Base-by-base conservation (phyloP, 495 filamentous ascomycete species). In the Chaetomium fimeti region DNA sequence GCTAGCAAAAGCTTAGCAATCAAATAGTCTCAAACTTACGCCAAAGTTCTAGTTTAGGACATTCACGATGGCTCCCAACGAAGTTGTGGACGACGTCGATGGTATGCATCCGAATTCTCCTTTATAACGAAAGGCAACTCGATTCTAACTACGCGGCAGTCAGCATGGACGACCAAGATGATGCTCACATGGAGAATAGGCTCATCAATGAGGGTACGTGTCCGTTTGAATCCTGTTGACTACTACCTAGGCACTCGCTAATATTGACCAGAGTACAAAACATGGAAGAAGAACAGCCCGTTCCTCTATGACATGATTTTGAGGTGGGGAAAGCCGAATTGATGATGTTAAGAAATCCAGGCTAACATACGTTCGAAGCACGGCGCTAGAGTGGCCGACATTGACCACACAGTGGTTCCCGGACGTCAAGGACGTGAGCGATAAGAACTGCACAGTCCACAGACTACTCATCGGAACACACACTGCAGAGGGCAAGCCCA, bases 211-310 rank as follows among this genome's bases (percentile, higher is more conserved):
- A 98, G 82, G 90, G 90, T 91, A 83, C 28, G 63, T 61, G 5
- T 5, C 65, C 11, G 18, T 52, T 47, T 15, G 5, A 38, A n/a
- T 20, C 45, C 28, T 22, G 27, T 1, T 20, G 27, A 54, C 16
- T 28, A n/a, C n/a, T n/a, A n/a, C n/a, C n/a, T n/a, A 38, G 52
- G 32, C 32, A 1, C 53, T 29, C 57, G 57, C 72, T 72, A 36
- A 75, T 59, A 22, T 52, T 20, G 12, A 29, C 28, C 72, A 93
- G 95, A 98, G 78, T 99, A 99, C 84, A 99, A 99, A 75, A 96
- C 91, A 67, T 99, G 95, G 95, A 99, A 99, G 83, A 99, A 99
- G 84, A 98, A 98, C 77, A 89, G 91, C 66, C 92, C 93, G 3
- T 97, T 97, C 76, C 89, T 99, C 68, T 99, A 99, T 76, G 95